Percentiles rank a stretch among this genome's conserved stretches.
phyloP scores from a whole-genome alignment of 768 basidiomycete species.

The Psilocybe cyanescens region DNA sequence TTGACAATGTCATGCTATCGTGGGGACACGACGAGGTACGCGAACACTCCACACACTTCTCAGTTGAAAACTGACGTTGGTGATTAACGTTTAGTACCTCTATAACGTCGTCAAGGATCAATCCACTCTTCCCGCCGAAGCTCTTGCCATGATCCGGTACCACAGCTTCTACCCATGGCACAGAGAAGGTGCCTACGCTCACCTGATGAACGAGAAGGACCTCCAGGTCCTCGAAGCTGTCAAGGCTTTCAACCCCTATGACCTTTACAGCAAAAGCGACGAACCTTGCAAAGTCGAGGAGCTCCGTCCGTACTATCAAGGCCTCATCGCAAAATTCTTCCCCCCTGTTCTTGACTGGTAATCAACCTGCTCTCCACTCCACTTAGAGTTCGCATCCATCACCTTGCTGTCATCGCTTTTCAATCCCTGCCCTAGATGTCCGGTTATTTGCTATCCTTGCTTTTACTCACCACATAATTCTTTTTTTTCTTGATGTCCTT shows the following conservation, averaged over 20 bases:
- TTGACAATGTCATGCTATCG: conserved; percentile 86
- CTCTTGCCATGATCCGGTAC: conserved; percentile 90
- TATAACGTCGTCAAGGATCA: conserved; percentile 86
- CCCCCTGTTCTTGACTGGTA: conserved; percentile 83
- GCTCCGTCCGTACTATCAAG: conserved; percentile 83
- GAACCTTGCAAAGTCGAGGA: conserved; percentile 60
- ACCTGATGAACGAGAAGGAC: conserved; percentile 80
- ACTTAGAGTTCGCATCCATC: not conserved
- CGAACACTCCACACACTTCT: conserved; percentile 10
- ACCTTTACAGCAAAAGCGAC: conserved; percentile 91
- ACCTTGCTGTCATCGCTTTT: conserved; percentile 3
- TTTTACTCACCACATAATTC: not conserved
- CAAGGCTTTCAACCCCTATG: conserved; percentile 90
- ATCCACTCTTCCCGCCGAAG: conserved; percentile 78
- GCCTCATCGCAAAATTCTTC: conserved; percentile 85
- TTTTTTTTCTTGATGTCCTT: conserved; percentile 1
- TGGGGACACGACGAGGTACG: conserved; percentile 92
- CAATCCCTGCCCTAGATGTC: not conserved
- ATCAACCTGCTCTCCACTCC: not conserved
- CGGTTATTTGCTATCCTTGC: not conserved
- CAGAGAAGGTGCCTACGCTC: conserved; percentile 81
- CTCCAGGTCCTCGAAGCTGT: conserved; percentile 69
- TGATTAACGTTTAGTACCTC: conserved; percentile 58
- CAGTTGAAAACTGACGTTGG: conserved; percentile 6
- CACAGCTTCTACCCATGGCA: conserved; percentile 98